Evolutionary conservation across 2,329 filamentous ascomycete genomes (phyloP).

Genomic region (Talaromyces funiculosus): DNA sequence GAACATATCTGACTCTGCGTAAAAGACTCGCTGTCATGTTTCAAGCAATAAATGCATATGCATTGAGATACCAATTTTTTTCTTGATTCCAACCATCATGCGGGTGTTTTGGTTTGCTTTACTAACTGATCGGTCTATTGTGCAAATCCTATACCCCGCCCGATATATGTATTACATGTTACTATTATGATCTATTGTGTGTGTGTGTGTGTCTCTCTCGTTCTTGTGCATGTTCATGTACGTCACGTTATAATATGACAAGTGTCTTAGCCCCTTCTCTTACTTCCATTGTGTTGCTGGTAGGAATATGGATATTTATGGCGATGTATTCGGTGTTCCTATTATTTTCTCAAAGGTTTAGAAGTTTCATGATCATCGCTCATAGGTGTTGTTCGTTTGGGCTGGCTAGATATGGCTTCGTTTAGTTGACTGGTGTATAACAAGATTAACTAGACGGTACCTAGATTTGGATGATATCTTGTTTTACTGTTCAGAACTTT

Average conservation of each 20-base stretch:
- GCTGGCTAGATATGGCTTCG: neutral
- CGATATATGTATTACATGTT: constrained; percentile 9
- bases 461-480: neutral
- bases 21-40: neutral
- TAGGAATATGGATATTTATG: neutral
- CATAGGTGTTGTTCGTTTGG: neutral
- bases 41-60: neutral
- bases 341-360: neutral
- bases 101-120: constrained; percentile 1
- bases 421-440: neutral
- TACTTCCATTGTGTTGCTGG: neutral
- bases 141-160: constrained; percentile 9
- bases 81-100: neutral
- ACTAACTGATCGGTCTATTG: neutral
- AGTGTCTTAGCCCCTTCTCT: too few species aligned
- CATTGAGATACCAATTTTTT: neutral
- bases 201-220: neutral
- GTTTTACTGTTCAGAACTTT: neutral
- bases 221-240: neutral
- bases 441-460: neutral
- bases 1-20: constrained; percentile 4
- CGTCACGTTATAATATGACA: neutral
- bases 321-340: neutral
- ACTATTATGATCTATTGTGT: neutral
- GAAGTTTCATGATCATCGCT: neutral